Base-by-base conservation (phyloP, 2,329 filamentous ascomycete species). In the Cladophialophora immunda region DNA sequence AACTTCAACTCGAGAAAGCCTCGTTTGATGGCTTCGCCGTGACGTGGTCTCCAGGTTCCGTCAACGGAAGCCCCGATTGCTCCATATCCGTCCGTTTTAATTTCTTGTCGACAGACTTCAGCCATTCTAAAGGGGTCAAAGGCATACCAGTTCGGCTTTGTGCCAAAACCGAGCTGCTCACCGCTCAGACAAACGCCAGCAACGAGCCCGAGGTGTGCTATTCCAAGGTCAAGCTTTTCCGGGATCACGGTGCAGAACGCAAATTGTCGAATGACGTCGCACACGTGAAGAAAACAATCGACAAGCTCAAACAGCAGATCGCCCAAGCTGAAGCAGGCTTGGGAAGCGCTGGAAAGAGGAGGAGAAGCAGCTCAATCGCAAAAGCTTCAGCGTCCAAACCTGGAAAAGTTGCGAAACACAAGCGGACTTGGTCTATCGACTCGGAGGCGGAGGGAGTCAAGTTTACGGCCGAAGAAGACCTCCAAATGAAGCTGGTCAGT, bases 81-180 rank as follows among this genome's bases (percentile, higher is more conserved):
- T 92, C 89, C 57, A 88, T 99, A 64, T 91, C 93, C 8, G 92
- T 98, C 13, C 92, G 95, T 54, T 99, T 98, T 84, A 99, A 99
- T 81, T 99, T 99, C 76, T 84, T 99, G 0, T 99, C 95, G 0
- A 99, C 95, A 8, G 95, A 99, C 77, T 99, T 98, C 77, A 98
- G 94, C 78, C 95, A 98, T 76, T 98, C 95, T 9, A 99, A 99
- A 76, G 95, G 95, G 54, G 95, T 99, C 57, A 99, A 98, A 80
- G 95, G 95, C 38, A 97, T 98, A 71, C 94, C 95, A 0, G 94
- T 99, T 4, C 85, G 95, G 63, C 85, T 98, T 0, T 98, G 94
- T 78, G 89, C 94, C 15, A 98, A 98, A 80, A 98, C 95, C 0
- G 90, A 91, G 70, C 79, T 89, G 11, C 67, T 94, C 1, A 80